Base-by-base conservation (phyloP, 139 green algal species). In the Chlorella sp. region DNA sequence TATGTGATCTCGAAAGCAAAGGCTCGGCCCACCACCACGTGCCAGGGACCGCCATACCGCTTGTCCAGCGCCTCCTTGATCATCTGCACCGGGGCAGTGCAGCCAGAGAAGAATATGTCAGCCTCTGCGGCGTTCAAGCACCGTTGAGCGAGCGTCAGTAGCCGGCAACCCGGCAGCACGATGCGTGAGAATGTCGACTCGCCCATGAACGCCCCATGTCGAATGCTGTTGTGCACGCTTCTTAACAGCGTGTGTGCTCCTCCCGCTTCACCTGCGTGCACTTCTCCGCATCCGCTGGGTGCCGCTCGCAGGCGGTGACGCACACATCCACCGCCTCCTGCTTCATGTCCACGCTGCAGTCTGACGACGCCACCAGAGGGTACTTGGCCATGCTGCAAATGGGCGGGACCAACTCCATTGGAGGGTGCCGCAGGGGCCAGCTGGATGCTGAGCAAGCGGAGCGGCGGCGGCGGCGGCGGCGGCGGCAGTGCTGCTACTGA, bases 11-110 rank as follows among this genome's bases (percentile, higher is more conserved):
- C 94, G 60, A 97, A 99, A 0, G 95, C 93, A 89, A 98, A 99
- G 40, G 92, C 93, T 77, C 95, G 92, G 34, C 97, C 97, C 28
- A 97, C 95, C 7, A 99, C 94, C 22, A 97, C 95, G 79, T 98
- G 96, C 97, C 97, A 99, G 12, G 96, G 95, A 18, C 92, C 92
- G 0, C 97, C 97, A 94, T 98, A 99, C 87, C 98, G 98, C 80
- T 97, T 98, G 93, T 99, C 97, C 95, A 99, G 97, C 2, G 84
- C 73, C 39, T 88, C 84, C 85, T 89, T 89, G 85, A 89, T 89
- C 42, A 73, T 60, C 71, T 85, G 71, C 71, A 76, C 26, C 9
- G 68, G 24, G 68, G 68, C 48, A 57, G 5, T 34, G 68, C 71
- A 78, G 71, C 0, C 24, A 19, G 4, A 11, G 32, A 78, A 30